Evolutionary conservation across 352 stramenopile genomes (phyloP).

Genomic region (Phytopythium chamaehyphon): DNA sequence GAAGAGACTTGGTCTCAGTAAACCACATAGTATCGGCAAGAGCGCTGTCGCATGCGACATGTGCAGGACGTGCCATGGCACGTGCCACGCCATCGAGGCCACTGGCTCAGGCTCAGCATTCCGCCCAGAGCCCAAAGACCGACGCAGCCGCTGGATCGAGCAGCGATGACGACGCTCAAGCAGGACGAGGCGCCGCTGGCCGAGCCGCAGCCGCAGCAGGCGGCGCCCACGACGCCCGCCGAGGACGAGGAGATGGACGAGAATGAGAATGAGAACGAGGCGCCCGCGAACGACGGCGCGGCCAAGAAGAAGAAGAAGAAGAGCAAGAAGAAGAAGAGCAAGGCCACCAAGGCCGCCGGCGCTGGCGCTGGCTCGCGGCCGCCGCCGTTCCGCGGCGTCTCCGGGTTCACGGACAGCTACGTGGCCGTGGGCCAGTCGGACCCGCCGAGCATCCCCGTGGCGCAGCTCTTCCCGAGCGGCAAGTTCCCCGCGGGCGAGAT

Average conservation of each 20-base stretch:
- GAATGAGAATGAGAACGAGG: background rate
- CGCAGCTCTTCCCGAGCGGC: conserved; percentile 54
- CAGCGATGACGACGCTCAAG: conserved; percentile 6
- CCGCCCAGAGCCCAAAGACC: too few species aligned
- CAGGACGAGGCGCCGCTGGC: background rate
- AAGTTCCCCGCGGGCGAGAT: conserved; percentile 93
- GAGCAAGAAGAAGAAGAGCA: conserved; percentile 47
- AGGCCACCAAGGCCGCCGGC: conserved; percentile 8
- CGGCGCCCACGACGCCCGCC: background rate
- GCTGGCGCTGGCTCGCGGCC: conserved; percentile 43
- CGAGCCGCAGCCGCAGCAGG: conserved; percentile 1
- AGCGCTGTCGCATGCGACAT: too few species aligned
- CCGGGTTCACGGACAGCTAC: conserved; percentile 92
- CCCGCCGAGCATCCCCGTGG: conserved; percentile 92
- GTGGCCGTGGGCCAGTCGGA: conserved; percentile 94
- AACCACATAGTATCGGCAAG: too few species aligned
- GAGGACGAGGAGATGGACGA: conserved; percentile 4
- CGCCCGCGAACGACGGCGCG: conserved; percentile 11
- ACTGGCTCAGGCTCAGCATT: too few species aligned
- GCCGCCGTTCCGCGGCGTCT: conserved; percentile 70
- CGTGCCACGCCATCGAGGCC: too few species aligned
- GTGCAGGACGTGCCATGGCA: too few species aligned
- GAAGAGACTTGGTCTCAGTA: too few species aligned
- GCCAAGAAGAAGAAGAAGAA: conserved; percentile 81
- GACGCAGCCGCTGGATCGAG: too few species aligned